Evolutionary conservation across 495 filamentous ascomycete species (phyloP), one percentile per base, ranked within the genome.

Genomic region (Cladorrhinum samala): DNA sequence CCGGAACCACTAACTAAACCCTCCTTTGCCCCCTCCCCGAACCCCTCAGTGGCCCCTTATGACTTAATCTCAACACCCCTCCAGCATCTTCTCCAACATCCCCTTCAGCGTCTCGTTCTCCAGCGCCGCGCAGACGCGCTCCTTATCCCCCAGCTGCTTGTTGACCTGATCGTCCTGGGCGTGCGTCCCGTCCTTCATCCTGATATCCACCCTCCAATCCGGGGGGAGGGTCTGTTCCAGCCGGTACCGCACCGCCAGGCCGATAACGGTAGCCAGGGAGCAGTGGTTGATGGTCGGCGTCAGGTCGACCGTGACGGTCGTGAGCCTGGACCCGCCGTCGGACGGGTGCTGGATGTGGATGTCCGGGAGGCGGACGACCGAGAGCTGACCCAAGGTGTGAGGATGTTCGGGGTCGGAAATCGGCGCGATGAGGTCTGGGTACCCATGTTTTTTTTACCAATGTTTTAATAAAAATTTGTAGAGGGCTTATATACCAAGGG

Each of bases 241-340:
- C 25, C 94, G 79, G 43, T 95, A 91, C 16, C 93, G 80, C 13
- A 98, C 89, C 14, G 93, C 92, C 6, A 98, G 79, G 2, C 94
- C 93, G 68, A 98, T 97, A 47, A 97, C 90, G 1, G 94, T 97
- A 9, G 93, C 94, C 13, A 97, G 79, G 33, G 88, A 92, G 73
- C 93, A 98, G 62, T 97, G 94, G 17, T 91, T 95, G 63, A 97
- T 89, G 16, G 94, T 98, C n/a, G 93, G 93, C 2, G 93, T 98
- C 48, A 98, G 84, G 58, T 88, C 76, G 24, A 90, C 82, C 6
- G 80, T 69, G 2, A 88, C 84, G 9, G 67, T 70, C 73, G 62
- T 36, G 71, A 66, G 36, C 75, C 79, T 41, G 67, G 67, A 21
- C 65, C 63, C 59, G 71, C 58, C 11, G 82, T 76, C 14, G 83